Base-by-base conservation (phyloP, 805 yeast species). In the Teunomyces panamensis region DNA sequence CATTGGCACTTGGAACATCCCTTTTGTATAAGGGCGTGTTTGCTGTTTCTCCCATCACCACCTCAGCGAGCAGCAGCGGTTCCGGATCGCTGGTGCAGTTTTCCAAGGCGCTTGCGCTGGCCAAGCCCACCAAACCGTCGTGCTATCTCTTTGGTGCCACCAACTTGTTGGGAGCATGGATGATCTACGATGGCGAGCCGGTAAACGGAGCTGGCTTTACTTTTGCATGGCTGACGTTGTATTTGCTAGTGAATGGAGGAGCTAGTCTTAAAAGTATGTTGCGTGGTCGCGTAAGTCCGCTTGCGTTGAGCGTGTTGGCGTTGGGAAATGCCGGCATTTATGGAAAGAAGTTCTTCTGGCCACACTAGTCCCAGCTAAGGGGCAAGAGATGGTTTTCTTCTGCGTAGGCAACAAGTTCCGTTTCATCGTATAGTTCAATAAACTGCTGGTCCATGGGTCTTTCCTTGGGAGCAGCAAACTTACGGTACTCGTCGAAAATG, bases 401-500 rank as follows among this genome's bases (percentile, higher is more conserved):
- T 4, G 90, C 90, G 53, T 72, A 76, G 39, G 74, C 64, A 11
- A 73, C 74, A n/a, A 87, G 80, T 47, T 79, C 84, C 4, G 69
- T 61, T 44, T 83, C 87, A 57, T 90, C 85, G 63, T 87, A 92
- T 74, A 89, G 74, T 68, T 94, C 99, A 50, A 92, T 92, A 59
- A 92, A 87, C 64, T 92, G 97, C 64, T 90, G 97, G 68, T 94
- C 99, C 73, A 94, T 75, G 11, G 97, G 96, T 54, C 99, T 76
- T 48, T 90, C 94, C 66, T 94, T 94, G 8, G 99, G 99, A 45
- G 86, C 86, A 6, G 98, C 96, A 71, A 90, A 94, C 58, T 92
- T 78, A 50, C 99, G 73, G 68, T 94, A 94, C 63, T 94, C 99
- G 59, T 94, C 98, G 60, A 94, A 90, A 14, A 92, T 94, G 82